Evolutionary conservation across 2,329 filamentous ascomycete genomes (phyloP), one percentile per base, ranked within the genome.

Genomic region (Corniculantispora saksenae): DNA sequence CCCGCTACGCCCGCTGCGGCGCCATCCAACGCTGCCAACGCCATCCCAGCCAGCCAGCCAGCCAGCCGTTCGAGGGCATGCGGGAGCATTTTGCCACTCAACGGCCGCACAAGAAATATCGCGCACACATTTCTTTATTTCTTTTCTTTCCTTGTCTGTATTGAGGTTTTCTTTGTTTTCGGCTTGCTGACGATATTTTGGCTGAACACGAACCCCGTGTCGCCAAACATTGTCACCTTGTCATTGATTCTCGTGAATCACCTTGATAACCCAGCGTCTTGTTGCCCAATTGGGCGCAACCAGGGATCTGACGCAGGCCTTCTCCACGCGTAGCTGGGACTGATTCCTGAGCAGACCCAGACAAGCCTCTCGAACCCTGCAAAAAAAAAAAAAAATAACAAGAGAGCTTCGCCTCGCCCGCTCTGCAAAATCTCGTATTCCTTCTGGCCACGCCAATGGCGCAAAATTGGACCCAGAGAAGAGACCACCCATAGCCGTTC

Each of bases 361-460:
- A 43, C 9, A 43, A 61, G 21, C 25, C 38, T 25, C 23, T 12
- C 59, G 54, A 47, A 62, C 29, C 58, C 58, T 51, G 58, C 32
- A 38, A 35, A 51, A n/a, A n/a, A n/a, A n/a, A n/a, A n/a, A n/a
- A n/a, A n/a, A n/a, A n/a, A n/a, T n/a, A n/a, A 45, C 23, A 40
- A 62, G 50, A 35, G 25, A 64, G 32, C 61, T 53, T 53, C 32
- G 45, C 61, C 54, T 55, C 19, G 53, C 27, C 53, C 32, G 32
- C 50, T 38, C 17, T 12, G 53, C 48, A 64, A 64, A 58, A 64
- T 43, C 61, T 64, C 61, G 61, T 64, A 64, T 64, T 63, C 25
- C 53, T 64, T 3, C 45, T 51, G 29, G 29, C 43, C 58, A 53
- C 35, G 43, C 57, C 38, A 43, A 27, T 56, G 19, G 27, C 23